Evolutionary conservation across 2,329 filamentous ascomycete species (phyloP).

Genomic region (Penicillium glabrum): DNA sequence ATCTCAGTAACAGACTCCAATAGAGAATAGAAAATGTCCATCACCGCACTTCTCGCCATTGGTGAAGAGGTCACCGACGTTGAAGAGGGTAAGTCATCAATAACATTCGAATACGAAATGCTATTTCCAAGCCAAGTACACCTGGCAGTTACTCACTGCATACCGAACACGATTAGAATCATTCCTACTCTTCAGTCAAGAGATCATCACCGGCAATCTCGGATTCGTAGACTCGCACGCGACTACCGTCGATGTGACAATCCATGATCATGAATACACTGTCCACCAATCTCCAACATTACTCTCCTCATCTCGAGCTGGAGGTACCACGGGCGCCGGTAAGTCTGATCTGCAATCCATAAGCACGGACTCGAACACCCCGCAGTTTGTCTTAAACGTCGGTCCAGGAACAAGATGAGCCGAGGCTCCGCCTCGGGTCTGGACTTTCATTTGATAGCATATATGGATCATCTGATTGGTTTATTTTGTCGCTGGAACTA

Average conservation of each 20-base stretch:
- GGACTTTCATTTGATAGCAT: constrained; percentile 2
- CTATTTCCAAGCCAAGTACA: background rate
- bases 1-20: background rate
- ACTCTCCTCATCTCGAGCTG: constrained; percentile 71
- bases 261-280: constrained; percentile 68
- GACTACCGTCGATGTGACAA: constrained; percentile 62
- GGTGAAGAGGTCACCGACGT: constrained; percentile 56
- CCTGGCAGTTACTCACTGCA: background rate
- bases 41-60: constrained; percentile 38
- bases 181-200: constrained; percentile 79
- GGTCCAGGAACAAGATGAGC: background rate
- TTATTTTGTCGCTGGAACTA: background rate
- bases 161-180: constrained; percentile 61
- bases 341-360: constrained; percentile 15
- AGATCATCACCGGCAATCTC: constrained; percentile 72
- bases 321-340: constrained; percentile 73
- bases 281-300: constrained; percentile 83
- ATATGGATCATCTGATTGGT: background rate
- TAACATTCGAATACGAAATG: background rate
- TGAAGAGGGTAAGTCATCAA: constrained; percentile 57
- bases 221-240: constrained; percentile 80
- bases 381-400: constrained; percentile 13
- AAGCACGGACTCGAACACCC: constrained; percentile 13
- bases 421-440: constrained; percentile 10
- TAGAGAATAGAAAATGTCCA: background rate